Percentiles rank a stretch among this genome's conserved stretches.
Conservation (phyloP, 306 rosid species). For the Geum urbanum region DNA sequence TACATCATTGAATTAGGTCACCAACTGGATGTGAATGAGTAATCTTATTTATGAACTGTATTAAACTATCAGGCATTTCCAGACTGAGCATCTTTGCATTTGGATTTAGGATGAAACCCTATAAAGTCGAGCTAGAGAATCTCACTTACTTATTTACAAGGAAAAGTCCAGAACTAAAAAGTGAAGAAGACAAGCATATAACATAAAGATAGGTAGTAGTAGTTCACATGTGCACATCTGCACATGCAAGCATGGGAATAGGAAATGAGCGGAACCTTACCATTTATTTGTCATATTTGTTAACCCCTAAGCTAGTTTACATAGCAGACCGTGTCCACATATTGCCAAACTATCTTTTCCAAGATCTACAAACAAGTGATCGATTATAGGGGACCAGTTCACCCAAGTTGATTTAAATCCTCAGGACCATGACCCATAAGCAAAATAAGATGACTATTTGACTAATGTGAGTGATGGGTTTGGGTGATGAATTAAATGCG, state of each 20-base stretch:
- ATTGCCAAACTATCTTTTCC: conserved; percentile 16
- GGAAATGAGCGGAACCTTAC: conserved; percentile 32
- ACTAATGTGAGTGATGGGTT: conserved; percentile 8
- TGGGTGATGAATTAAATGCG: background rate
- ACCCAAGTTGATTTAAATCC: background rate
- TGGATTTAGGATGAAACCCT: background rate
- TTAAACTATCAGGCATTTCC: background rate
- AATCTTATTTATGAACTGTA: background rate
- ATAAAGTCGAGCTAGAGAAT: conserved; percentile 35
- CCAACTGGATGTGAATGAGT: background rate
- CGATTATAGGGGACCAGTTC: conserved; percentile 18
- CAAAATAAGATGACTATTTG: background rate
- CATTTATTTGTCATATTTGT: conserved; percentile 43
- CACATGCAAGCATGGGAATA: conserved; percentile 44
- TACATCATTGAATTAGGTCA: background rate
- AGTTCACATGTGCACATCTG: conserved; percentile 56
- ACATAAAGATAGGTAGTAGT: conserved; percentile 29
- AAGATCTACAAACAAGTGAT: conserved; percentile 14
- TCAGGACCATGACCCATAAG: background rate
- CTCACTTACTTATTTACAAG: conserved; percentile 24
- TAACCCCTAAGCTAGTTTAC: conserved; percentile 24
- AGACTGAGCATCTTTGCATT: background rate
- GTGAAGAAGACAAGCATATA: conserved; percentile 43
- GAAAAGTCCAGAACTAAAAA: conserved; percentile 13
- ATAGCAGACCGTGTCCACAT: conserved; percentile 23